A percentile compares a stretch with the other conserved stretches of the same genome.
These are phyloP conservation scores for Kwoniella sp. DNA, from an alignment of 768 basidiomycete genomes.

Conservation along the genomic window DNA sequence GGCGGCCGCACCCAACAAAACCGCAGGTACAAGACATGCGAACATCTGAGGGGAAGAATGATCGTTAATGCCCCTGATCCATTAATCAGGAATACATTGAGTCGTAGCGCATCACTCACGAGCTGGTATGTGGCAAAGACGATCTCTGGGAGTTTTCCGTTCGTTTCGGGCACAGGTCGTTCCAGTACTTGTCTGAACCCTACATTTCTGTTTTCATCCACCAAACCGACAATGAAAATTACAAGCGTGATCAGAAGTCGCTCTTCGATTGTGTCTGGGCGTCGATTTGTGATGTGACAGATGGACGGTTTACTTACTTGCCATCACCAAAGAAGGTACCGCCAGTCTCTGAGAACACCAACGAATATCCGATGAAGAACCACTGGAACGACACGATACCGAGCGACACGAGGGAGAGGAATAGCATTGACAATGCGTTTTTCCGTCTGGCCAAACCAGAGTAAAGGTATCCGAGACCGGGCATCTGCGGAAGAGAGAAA, in stretches of 20 bases:
- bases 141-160: constrained; percentile 56
- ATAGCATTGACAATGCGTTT: constrained; percentile 90
- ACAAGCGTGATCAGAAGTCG: background rate
- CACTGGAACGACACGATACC: constrained; percentile 62
- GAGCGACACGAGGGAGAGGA: constrained; percentile 72
- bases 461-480: constrained; percentile 61
- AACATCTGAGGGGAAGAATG: constrained; percentile 34
- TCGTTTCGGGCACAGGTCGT: constrained; percentile 53
- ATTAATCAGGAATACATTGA: background rate
- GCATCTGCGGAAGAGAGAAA: constrained; percentile 29
- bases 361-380: constrained; percentile 54
- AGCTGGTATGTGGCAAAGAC: constrained; percentile 50
- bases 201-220: constrained; percentile 38
- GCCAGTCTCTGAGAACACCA: constrained; percentile 54
- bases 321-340: constrained; percentile 55
- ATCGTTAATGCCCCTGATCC: background rate
- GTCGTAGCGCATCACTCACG: constrained; percentile 21
- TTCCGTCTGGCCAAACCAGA: constrained; percentile 88
- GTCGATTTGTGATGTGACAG: background rate
- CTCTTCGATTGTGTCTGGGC: too few relatives aligned
- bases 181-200: constrained; percentile 54
- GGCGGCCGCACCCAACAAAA: constrained; percentile 77
- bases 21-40: constrained; percentile 75
- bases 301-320: constrained; percentile 26
- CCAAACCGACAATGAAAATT: background rate